These are phyloP conservation scores for Magnolia changhungtana DNA, from an alignment of 164 flowering plant genomes.

Conservation along the genomic window DNA sequence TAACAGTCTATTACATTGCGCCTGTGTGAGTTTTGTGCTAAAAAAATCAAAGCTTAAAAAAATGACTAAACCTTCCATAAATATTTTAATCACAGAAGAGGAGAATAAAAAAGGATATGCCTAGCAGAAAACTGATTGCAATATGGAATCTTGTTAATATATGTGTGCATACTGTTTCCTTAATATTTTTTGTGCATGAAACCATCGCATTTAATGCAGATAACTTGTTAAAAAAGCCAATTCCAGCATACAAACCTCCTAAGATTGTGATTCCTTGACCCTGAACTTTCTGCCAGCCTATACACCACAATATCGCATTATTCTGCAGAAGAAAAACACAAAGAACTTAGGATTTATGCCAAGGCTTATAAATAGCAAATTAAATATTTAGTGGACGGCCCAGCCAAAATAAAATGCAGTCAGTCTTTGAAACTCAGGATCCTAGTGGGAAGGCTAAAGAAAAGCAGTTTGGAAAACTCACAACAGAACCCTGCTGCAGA, in stretches of 20 bases:
- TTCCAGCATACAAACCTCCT: constrained; percentile 57
- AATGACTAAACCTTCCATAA: too few species aligned
- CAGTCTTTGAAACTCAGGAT: not conserved
- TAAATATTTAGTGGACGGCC: not conserved
- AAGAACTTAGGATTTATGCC: not conserved
- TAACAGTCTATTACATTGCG: too few species aligned
- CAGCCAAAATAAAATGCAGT: constrained; percentile 1
- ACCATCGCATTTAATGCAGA: not conserved
- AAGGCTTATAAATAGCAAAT: too few species aligned
- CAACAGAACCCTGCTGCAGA: constrained; percentile 42
- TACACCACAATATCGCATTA: constrained; percentile 75
- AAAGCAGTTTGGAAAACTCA: constrained; percentile 33
- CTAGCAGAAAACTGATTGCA: too few species aligned
- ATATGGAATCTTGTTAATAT: too few species aligned
- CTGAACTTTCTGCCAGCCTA: constrained; percentile 73
- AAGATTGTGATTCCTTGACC: constrained; percentile 76
- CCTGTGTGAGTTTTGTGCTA: too few species aligned
- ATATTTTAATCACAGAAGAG: too few species aligned
- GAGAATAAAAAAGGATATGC: too few species aligned
- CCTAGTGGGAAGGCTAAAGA: not conserved
- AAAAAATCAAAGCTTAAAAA: too few species aligned
- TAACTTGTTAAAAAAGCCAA: not conserved
- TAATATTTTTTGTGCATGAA: too few species aligned
- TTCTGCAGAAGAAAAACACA: constrained; percentile 34
- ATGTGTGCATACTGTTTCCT: too few species aligned